Evolutionary conservation across 192 early-diverging fungal genomes (phyloP).

Genomic region (Endogone sp.): DNA sequence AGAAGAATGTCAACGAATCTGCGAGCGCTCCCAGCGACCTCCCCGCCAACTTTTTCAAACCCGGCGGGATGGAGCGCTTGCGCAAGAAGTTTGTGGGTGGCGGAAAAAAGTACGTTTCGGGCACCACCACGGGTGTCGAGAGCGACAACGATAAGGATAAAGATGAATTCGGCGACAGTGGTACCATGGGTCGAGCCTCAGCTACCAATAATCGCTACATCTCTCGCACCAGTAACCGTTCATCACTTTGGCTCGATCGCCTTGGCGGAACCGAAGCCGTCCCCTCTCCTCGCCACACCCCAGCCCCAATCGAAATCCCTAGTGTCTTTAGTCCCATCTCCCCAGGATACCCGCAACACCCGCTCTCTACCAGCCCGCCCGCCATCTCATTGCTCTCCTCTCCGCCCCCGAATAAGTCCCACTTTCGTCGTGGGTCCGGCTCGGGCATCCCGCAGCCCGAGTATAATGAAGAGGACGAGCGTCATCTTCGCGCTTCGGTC

Average conservation of each 20-base stretch:
- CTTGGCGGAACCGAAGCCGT: neutral
- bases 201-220: neutral
- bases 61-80: conserved; percentile 52
- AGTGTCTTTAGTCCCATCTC: neutral
- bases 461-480: conserved; percentile 51
- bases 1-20: conserved; percentile 78
- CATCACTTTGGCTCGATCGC: neutral
- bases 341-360: neutral
- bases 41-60: conserved; percentile 47
- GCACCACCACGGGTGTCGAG: conserved; percentile 8
- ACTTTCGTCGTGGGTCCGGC: conserved; percentile 34
- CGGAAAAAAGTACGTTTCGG: conserved; percentile 18
- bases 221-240: neutral
- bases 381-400: neutral
- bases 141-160: conserved; percentile 29
- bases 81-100: conserved; percentile 37
- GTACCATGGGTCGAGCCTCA: neutral
- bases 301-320: neutral
- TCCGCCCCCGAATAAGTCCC: neutral
- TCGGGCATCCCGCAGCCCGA: conserved; percentile 31
- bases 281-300: neutral
- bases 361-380: neutral
- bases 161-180: conserved; percentile 20
- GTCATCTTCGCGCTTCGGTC: conserved; percentile 53
- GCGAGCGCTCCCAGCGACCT: conserved; percentile 42